Evolutionary conservation across 108 stramenopile species (phyloP), one percentile per base, ranked within the genome.

Genomic region (Cyclostephanos invisitatus): DNA sequence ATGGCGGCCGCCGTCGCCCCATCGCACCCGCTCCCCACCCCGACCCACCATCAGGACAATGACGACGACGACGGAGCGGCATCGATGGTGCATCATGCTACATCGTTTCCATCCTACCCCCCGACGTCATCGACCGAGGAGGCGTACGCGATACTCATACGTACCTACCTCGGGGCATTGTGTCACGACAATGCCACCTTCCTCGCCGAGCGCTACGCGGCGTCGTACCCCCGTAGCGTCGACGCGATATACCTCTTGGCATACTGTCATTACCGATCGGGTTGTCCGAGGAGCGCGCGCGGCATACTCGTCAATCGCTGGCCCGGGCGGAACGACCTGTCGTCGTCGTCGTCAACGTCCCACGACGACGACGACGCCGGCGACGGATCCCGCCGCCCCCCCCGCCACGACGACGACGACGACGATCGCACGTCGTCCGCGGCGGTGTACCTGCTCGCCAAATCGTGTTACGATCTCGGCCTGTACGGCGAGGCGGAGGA

Each of bases 111-210:
- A 53, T 14, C 7, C 9, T 24, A 3, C 51, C 12, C 56, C 29
- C 32, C 56, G 17, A 7, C 58, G n/a, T 38, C 60, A 20, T 29
- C 56, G 14, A 83, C 56, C 60, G 86, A 85, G 62, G 67, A 61
- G 29, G 83, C 87, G 21, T 91, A 90, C 80, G 77, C 87, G 7
- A 83, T 87, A 15, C 66, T 91, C n/a, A 86, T 94, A 59, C 89
- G 89, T 70, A 87, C 90, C 62, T 94, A 91, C 47, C 77, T 94
- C 44, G 55, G 62, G 53, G 79, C 91, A 38, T 80, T 90, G 48
- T 81, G 82, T 68, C 56, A 91, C 40, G 91, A 90, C 63, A 94
- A 91, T 68, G 91, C 93, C 50, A 89, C 82, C 18, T 94, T 91
- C 71, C 70, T 90, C 22, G 93, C 89, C 7, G 93, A 94, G 71